These are phyloP conservation scores for Nematodospora valgi DNA, from an alignment of 805 yeast genomes.

Conservation along the genomic window DNA sequence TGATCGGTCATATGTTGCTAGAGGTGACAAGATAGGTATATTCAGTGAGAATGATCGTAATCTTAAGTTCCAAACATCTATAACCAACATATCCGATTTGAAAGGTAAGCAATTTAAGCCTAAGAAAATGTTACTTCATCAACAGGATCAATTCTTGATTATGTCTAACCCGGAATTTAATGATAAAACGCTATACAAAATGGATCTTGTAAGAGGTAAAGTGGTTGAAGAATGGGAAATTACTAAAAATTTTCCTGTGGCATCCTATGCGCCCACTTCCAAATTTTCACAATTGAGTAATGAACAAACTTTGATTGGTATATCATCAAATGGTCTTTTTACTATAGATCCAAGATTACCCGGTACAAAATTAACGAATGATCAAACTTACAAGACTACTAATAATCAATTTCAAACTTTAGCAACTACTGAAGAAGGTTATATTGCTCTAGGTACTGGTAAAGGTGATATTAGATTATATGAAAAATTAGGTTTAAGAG, in stretches of 20 bases:
- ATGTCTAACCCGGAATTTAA: slow-evolving; percentile 51
- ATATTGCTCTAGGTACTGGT: slow-evolving; percentile 69
- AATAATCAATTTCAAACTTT: slow-evolving; percentile 51
- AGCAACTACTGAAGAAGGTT: slow-evolving; percentile 71
- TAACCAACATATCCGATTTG: slow-evolving; percentile 52
- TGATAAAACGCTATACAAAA: slow-evolving; percentile 50
- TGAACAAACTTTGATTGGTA: slow-evolving; percentile 73
- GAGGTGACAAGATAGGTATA: slow-evolving; percentile 79
- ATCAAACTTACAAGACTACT: slow-evolving; percentile 49
- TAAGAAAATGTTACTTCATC: slow-evolving; percentile 68
- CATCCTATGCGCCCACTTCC: slow-evolving; percentile 62
- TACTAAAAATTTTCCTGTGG: slow-evolving; percentile 44
- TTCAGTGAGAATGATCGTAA: slow-evolving; percentile 56
- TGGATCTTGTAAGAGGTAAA: slow-evolving; percentile 79
- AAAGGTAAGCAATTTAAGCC: slow-evolving; percentile 53
- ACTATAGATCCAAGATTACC: slow-evolving; percentile 75
- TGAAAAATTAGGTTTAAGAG: slow-evolving; percentile 68
- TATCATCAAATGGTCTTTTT: slow-evolving; percentile 63
- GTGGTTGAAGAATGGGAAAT: slow-evolving; percentile 85
- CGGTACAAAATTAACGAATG: slow-evolving; percentile 55
- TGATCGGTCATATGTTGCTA: slow-evolving; percentile 73
- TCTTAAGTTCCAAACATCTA: slow-evolving; percentile 64
- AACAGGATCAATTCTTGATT: slow-evolving; percentile 66
- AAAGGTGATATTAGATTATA: slow-evolving; percentile 76
- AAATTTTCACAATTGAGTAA: slow-evolving; percentile 72